Conservation (phyloP, 169 alveolate species). For the Plasmodium knowlesi region DNA sequence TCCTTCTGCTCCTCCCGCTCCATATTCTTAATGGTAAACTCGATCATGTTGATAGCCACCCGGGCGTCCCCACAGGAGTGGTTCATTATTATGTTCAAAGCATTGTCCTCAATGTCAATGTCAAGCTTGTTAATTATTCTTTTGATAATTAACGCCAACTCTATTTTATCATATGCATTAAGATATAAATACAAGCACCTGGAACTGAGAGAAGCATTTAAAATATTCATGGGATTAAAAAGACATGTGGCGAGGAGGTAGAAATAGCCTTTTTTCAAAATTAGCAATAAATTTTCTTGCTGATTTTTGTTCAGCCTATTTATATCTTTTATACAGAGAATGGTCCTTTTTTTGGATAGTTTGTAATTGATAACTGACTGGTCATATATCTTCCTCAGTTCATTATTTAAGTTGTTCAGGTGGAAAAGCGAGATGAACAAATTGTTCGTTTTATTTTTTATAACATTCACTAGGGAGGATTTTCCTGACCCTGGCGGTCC, state of each 20-base stretch:
- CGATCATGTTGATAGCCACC: slow-evolving; percentile 66
- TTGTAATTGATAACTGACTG: slow-evolving; percentile 54
- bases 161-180: slow-evolving; percentile 50
- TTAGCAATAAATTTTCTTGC: slow-evolving; percentile 53
- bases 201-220: slow-evolving; percentile 58
- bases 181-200: slow-evolving; percentile 52
- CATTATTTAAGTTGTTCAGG: slow-evolving; percentile 65
- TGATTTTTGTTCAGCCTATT: slow-evolving; percentile 66
- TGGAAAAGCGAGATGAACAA: slow-evolving; percentile 47
- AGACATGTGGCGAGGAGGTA: slow-evolving; percentile 54
- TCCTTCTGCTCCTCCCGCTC: slow-evolving; percentile 1
- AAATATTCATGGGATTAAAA: slow-evolving; percentile 53
- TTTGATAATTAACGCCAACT: slow-evolving; percentile 52
- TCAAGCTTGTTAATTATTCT: slow-evolving; percentile 32
- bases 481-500: slow-evolving; percentile 88
- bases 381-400: slow-evolving; percentile 45
- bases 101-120: slow-evolving; percentile 46
- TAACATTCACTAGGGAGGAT: slow-evolving; percentile 80
- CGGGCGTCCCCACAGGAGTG: slow-evolving; percentile 74
- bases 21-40: slow-evolving; percentile 34
- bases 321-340: slow-evolving; percentile 68
- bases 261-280: slow-evolving; percentile 58
- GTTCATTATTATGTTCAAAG: slow-evolving; percentile 39
- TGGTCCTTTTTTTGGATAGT: slow-evolving; percentile 24
- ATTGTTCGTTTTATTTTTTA: slow-evolving; percentile 69